Evolutionary conservation across 305 asterid species (phyloP), one percentile per base, ranked within the genome.

Genomic region (Solanum hybrid): DNA sequence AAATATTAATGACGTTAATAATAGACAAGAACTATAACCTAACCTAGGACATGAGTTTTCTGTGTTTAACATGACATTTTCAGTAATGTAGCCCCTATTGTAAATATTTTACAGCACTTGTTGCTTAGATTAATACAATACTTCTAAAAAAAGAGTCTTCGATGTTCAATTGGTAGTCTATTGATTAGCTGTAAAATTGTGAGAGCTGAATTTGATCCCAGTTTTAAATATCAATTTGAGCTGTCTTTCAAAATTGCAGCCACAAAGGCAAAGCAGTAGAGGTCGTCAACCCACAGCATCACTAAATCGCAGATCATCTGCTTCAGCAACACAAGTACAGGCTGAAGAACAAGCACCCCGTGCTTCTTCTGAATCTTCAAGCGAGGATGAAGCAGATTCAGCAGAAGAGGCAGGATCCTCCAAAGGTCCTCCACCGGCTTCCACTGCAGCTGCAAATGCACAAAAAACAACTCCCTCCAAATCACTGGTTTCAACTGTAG

Each of bases 271-370:
- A 90, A 89, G 90, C 71, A 90, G 87, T 90, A 87, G 90, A 80
- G 92, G 60, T 91, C 92, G 81, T 46, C 94, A 90, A 87, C 92
- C 95, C 34, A 37, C 92, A n/a, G 90, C 94, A 77, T 90, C 96
- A 82, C 88, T 93, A 75, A 90, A 69, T 90, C 93, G 76, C 40
- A 93, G 85, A 88, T 27, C 92, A 66, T 85, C 90, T 37, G 87
- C 93, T 34, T 86, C 92, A 26, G 20, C 92, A 66, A 94, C 82
- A 17, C 82, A 77, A 6, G 46, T 77, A 77, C 82, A 20, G 42
- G 82, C 82, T 77, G 82, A 91, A 36, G 93, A 91, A 71, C 89
- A 93, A 17, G 92, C 98, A 51, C 90, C 96, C 27, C 90, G 90
- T 89, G 88, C 95, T 85, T 85, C 94, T 7, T 66, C 89, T 89